Evolutionary conservation across 2,329 filamentous ascomycete species (phyloP).

Genomic region (Paracorniculantispora psalliotae): DNA sequence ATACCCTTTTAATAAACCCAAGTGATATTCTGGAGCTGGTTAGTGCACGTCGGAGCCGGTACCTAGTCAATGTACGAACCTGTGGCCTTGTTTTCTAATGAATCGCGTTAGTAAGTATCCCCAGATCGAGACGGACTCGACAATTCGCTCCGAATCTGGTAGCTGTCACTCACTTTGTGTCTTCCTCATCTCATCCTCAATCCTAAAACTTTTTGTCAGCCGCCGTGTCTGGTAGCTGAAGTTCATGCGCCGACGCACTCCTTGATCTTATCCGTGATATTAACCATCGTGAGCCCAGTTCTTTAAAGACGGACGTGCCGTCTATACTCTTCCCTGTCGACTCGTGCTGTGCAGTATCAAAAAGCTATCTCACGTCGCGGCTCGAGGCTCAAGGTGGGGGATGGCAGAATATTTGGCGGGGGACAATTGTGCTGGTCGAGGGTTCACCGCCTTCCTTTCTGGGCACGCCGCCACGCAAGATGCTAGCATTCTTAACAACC

Average conservation of each 20-base stretch:
- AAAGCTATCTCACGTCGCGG: neutral
- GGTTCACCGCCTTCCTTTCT: constrained; percentile 17
- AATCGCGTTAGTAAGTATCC: constrained; percentile 22
- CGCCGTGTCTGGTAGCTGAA: constrained; percentile 10
- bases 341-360: constrained; percentile 1
- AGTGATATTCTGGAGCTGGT: constrained; percentile 70
- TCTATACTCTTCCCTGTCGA: constrained; percentile 17
- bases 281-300: constrained; percentile 69
- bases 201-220: constrained; percentile 53
- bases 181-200: constrained; percentile 98
- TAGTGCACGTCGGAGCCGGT: neutral
- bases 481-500: too few species aligned
- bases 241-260: constrained; percentile 56
- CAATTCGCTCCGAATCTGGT: neutral
- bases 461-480: too few species aligned
- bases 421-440: neutral
- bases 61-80: constrained; percentile 52
- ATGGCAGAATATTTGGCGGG: constrained; percentile 21
- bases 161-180: constrained; percentile 76
- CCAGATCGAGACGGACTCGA: neutral
- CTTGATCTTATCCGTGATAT: constrained; percentile 99
- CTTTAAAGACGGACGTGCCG: constrained; percentile 28
- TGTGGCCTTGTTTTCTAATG: constrained; percentile 93
- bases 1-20: constrained; percentile 95
- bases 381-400: constrained; percentile 23